These are phyloP conservation scores for Starmerella tilneyi DNA, from an alignment of 805 yeast genomes.

Conservation along the genomic window DNA sequence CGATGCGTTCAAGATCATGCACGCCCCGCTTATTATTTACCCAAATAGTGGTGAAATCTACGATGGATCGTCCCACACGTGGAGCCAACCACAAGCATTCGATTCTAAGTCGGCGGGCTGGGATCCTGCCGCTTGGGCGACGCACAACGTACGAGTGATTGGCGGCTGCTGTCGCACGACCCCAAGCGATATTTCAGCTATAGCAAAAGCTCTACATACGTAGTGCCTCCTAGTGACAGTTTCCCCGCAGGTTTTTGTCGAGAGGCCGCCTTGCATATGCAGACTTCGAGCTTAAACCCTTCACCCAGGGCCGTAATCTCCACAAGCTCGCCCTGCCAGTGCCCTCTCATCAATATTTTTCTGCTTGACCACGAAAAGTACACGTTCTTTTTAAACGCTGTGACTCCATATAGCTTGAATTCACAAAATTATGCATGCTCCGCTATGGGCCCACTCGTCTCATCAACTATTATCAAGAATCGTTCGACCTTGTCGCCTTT, in stretches of 20 bases:
- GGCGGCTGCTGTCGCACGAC: constrained; percentile 74
- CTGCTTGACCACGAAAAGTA: too few species aligned
- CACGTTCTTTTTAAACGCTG: too few species aligned
- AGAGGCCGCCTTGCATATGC: not conserved
- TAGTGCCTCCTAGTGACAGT: not conserved
- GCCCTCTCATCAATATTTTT: too few species aligned
- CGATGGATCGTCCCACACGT: constrained; percentile 39
- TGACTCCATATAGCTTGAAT: too few species aligned
- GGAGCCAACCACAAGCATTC: constrained; percentile 29
- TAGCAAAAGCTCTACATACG: not conserved
- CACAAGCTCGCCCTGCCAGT: too few species aligned
- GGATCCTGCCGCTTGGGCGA: constrained; percentile 37
- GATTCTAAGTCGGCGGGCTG: constrained; percentile 26
- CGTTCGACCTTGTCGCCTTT: too few species aligned
- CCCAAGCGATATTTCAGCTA: constrained; percentile 37
- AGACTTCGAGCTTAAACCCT: too few species aligned
- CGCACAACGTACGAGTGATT: constrained; percentile 39
- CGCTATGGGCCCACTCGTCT: too few species aligned
- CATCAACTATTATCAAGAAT: too few species aligned
- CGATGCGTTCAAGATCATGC: constrained; percentile 26
- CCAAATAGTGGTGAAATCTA: constrained; percentile 71
- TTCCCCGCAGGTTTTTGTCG: too few species aligned
- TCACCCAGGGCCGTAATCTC: too few species aligned
- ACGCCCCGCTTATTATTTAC: constrained; percentile 44
- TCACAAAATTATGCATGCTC: too few species aligned